Evolutionary conservation across 768 basidiomycete genomes (phyloP), one percentile per base, ranked within the genome.

Genomic region (Boletellus sp.): DNA sequence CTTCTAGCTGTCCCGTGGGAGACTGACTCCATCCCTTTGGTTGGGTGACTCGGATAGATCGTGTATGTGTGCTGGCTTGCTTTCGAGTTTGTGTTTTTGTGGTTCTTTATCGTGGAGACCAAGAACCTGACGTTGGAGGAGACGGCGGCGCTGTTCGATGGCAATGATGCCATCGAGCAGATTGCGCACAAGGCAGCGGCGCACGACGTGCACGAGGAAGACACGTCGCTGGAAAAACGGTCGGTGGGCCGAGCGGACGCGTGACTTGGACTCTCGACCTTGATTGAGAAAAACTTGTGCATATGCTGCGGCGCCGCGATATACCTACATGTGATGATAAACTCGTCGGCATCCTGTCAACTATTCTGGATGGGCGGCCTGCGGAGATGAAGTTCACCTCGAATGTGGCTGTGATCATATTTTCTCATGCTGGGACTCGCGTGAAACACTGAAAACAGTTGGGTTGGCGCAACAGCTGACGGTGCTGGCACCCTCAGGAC

Each of bases 71-170:
- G 48, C 33, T 62, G 59, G 59, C 50, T 58, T 36, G 48, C 40
- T 10, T 52, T 7, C 24, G 51, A 55, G 24, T 44, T 61, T 23
- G 46, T 51, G 37, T 53, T 42, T 26, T 37, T 52, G 33, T 54
- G 45, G 60, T 47, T 50, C 20, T 51, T 42, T 19, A 17, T 63
- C n/a, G 45, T 56, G 42, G 61, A 61, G 45, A 60, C 60, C 6
- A 63, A 56, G 54, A 15, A 63, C 40, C 48, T 78, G 35, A 87
- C 85, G 3, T 71, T 87, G 28, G 87, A 89, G 64, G 87, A 89
- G 63, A 88, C 86, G 0, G 79, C 85, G 0, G 79, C 78, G 6
- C 66, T 88, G 9, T 89, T 88, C 47, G 87, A 88, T 50, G 83
- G 85, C 15, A 78, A 81, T n/a, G 60, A 59, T 28, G 59, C 56